Evolutionary conservation across 75 land plant genomes (phyloP).

Genomic region (Sequoia sempervirens): DNA sequence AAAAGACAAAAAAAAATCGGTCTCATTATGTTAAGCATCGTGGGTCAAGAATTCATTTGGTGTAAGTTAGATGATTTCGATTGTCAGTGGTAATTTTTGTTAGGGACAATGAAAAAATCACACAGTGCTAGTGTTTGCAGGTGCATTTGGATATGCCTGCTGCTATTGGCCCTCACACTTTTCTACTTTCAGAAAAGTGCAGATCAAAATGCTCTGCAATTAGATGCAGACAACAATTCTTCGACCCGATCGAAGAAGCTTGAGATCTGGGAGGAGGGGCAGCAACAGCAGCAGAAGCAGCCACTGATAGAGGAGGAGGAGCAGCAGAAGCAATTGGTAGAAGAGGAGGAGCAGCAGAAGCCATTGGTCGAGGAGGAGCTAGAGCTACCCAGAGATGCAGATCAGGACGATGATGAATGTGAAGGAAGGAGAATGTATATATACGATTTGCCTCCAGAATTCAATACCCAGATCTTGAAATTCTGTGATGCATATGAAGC

Average conservation of each 20-base stretch:
- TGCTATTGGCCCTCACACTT: too few relatives aligned
- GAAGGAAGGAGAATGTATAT: constrained; percentile 42
- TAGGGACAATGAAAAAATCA: too few relatives aligned
- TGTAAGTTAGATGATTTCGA: too few relatives aligned
- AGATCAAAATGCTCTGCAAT: too few relatives aligned
- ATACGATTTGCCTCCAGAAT: constrained; percentile 43
- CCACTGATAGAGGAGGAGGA: neutral
- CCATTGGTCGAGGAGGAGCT: neutral
- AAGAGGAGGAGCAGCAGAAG: neutral
- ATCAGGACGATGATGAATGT: constrained; percentile 20
- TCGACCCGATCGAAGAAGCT: neutral
- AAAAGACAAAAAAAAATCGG: too few relatives aligned
- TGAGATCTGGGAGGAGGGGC: neutral
- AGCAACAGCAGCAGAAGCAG: neutral
- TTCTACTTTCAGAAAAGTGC: too few relatives aligned
- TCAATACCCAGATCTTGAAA: constrained; percentile 48
- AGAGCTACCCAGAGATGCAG: neutral
- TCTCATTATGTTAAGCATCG: too few relatives aligned
- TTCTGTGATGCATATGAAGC: constrained; percentile 31
- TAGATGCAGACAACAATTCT: neutral
- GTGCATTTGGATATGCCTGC: too few relatives aligned
- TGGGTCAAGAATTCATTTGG: too few relatives aligned
- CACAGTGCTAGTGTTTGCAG: too few relatives aligned
- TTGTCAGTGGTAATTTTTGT: too few relatives aligned
- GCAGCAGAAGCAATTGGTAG: neutral